Evolutionary conservation across 306 rosid species (phyloP).

Genomic region (Herpetospermum pedunculosum): DNA sequence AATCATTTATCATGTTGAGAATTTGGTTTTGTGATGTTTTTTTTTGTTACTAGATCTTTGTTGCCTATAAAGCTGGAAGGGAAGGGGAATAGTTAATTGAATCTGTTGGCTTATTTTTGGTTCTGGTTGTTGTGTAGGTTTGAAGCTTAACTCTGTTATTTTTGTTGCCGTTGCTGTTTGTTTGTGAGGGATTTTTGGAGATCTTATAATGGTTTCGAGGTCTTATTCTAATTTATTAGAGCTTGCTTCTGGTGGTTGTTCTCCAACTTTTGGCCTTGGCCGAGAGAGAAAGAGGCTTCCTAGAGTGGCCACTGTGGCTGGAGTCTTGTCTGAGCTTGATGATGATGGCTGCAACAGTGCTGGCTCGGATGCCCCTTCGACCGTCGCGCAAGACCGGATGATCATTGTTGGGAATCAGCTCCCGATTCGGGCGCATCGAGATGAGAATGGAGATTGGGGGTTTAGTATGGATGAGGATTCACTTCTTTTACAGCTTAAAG

Average conservation of each 20-base stretch:
- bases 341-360: slow-evolving; percentile 53
- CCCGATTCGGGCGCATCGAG: slow-evolving; percentile 40
- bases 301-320: slow-evolving; percentile 71
- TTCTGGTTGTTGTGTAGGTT: slow-evolving; percentile 2
- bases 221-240: slow-evolving; percentile 79
- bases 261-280: slow-evolving; percentile 41
- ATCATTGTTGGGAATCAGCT: slow-evolving; percentile 85
- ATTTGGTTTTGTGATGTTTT: neutral
- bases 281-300: slow-evolving; percentile 78
- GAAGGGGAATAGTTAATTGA: neutral
- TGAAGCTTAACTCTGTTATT: neutral
- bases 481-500: slow-evolving; percentile 77
- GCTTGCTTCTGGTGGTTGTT: slow-evolving; percentile 56
- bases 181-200: neutral
- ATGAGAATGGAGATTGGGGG: slow-evolving; percentile 45
- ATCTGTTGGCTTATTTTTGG: neutral
- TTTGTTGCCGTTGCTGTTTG: neutral
- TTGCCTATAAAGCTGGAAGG: neutral
- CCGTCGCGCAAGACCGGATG: slow-evolving; percentile 66
- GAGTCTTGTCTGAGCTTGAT: slow-evolving; percentile 71
- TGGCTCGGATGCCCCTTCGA: slow-evolving; percentile 74
- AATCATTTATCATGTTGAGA: neutral
- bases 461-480: slow-evolving; percentile 87
- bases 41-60: slow-evolving; percentile 1
- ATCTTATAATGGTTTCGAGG: slow-evolving; percentile 57